Conservation (phyloP, 78 protist genomes). For the Dictyostelium citrinum region DNA sequence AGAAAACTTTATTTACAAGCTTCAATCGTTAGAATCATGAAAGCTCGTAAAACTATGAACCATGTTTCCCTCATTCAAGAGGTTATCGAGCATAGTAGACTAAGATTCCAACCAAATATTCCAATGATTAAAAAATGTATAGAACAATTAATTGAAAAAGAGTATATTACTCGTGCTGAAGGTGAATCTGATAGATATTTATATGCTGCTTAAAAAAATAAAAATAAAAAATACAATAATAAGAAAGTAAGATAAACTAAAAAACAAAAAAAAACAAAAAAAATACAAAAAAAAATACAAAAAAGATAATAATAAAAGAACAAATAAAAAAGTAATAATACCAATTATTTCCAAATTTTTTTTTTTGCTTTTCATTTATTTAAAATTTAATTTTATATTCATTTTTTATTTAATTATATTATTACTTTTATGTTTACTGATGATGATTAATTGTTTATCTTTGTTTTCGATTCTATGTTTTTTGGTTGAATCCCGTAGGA, state of each 20-base stretch:
- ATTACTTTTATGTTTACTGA: too few relatives aligned
- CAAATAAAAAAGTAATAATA: too few relatives aligned
- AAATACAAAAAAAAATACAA: neutral
- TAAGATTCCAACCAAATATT: conserved; percentile 82
- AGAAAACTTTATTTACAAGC: conserved; percentile 90
- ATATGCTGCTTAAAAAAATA: conserved; percentile 16
- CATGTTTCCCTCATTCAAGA: conserved; percentile 89
- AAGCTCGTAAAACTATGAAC: conserved; percentile 85
- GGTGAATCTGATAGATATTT: conserved; percentile 78
- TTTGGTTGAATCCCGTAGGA: too few relatives aligned
- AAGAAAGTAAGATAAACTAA: too few relatives aligned
- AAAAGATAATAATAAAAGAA: neutral
- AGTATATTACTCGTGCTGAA: conserved; percentile 77
- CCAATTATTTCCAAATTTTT: too few relatives aligned
- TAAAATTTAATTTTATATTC: too few relatives aligned
- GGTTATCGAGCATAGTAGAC: conserved; percentile 75
- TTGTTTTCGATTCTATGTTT: too few relatives aligned
- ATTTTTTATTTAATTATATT: too few relatives aligned
- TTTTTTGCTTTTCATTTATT: too few relatives aligned
- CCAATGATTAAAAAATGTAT: conserved; percentile 90
- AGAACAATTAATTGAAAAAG: conserved; percentile 90
- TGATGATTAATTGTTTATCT: too few relatives aligned
- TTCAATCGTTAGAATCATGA: conserved; percentile 95
- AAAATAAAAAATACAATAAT: too few relatives aligned
- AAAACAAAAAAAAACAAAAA: too few relatives aligned